Evolutionary conservation across 768 basidiomycete genomes (phyloP).

Genomic region (Calocera cornea): DNA sequence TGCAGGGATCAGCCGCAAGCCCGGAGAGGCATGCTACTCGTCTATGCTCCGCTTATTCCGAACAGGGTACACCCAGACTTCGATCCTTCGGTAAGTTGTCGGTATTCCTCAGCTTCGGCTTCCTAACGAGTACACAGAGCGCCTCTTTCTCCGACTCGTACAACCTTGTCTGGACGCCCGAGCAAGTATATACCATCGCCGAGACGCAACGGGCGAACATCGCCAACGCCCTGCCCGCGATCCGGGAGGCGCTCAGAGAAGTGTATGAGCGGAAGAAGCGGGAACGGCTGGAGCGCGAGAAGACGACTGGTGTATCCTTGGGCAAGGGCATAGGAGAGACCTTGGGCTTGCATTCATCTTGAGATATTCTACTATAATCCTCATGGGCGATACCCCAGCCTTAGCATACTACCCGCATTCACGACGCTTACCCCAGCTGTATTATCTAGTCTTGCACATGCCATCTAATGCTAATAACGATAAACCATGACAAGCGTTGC

Average conservation of each 20-base stretch:
- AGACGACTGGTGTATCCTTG: neutral
- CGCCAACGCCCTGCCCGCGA: neutral
- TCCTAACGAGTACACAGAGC: neutral
- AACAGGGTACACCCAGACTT: neutral
- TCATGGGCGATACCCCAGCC: neutral
- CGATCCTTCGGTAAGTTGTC: neutral
- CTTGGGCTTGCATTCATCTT: neutral
- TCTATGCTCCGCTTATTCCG: neutral
- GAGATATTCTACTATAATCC: neutral
- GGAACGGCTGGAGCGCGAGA: neutral
- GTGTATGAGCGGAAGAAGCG: constrained; percentile 1
- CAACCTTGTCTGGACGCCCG: constrained; percentile 1
- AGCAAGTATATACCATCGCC: neutral
- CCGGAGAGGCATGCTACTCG: neutral
- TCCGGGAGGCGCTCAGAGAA: neutral
- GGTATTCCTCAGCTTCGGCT: neutral
- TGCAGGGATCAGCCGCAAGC: neutral
- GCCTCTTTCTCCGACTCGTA: neutral
- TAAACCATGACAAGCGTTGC: too few species aligned
- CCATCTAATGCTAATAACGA: neutral
- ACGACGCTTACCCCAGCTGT: neutral
- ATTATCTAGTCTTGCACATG: neutral
- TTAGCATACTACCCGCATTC: neutral
- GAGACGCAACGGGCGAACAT: neutral
- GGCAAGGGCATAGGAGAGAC: too few species aligned